phyloP scores from a whole-genome alignment of 129 eudicot species.

The Flaveria trinervia region DNA sequence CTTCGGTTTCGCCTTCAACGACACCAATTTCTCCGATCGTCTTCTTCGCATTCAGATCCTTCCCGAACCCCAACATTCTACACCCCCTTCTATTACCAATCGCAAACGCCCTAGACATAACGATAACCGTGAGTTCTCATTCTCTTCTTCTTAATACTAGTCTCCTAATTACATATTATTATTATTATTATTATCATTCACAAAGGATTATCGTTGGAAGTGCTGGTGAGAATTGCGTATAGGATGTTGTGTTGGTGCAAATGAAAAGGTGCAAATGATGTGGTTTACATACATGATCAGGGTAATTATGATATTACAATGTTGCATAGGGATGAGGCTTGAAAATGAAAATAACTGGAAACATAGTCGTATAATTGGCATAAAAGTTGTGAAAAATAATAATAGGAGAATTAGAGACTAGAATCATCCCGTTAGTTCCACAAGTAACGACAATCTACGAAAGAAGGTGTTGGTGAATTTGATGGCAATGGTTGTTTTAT shows the following conservation, averaged over 20 bases:
- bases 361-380: neutral
- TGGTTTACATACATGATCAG: neutral
- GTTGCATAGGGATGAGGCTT: neutral
- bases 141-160: neutral
- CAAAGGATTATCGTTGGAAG: neutral
- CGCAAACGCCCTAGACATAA: slow-evolving; percentile 68
- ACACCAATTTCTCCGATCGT: slow-evolving; percentile 80
- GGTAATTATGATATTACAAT: neutral
- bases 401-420: neutral
- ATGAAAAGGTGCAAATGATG: neutral
- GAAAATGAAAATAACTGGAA: neutral
- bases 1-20: slow-evolving; percentile 80
- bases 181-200: too few species aligned
- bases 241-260: neutral
- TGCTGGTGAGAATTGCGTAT: neutral
- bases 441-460: neutral
- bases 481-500: neutral
- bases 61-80: slow-evolving; percentile 37
- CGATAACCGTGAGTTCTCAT: slow-evolving; percentile 41
- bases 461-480: neutral
- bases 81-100: slow-evolving; percentile 33
- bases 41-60: slow-evolving; percentile 58
- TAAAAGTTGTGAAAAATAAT: neutral
- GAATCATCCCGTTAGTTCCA: neutral
- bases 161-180: neutral